Evolutionary conservation across 305 asterid species (phyloP).

Genomic region (Fraxinus angustifolia): DNA sequence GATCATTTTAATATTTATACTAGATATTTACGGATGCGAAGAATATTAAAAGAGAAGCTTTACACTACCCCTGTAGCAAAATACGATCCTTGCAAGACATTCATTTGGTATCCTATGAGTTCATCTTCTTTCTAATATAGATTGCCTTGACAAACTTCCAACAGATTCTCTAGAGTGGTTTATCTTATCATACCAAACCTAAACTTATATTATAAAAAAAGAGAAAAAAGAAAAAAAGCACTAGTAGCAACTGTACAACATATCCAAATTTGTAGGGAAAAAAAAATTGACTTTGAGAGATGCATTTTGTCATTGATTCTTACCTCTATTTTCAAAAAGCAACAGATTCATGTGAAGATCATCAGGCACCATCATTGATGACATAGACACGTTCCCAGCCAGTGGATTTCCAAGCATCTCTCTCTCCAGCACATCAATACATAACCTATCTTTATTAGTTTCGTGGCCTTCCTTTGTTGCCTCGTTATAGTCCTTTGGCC

Average conservation of each 20-base stretch:
- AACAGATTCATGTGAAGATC: slow-evolving; percentile 76
- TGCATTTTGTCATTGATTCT: neutral
- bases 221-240: neutral
- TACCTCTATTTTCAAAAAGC: slow-evolving; percentile 83
- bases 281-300: neutral
- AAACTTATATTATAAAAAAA: too few relatives aligned
- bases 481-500: slow-evolving; percentile 66
- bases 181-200: neutral
- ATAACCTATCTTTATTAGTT: slow-evolving; percentile 54
- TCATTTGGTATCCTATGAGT: neutral
- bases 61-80: neutral
- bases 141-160: neutral
- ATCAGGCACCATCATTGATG: slow-evolving; percentile 61
- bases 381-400: slow-evolving; percentile 42
- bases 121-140: neutral
- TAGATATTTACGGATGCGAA: neutral
- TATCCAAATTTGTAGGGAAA: neutral
- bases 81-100: neutral
- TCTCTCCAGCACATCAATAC: slow-evolving; percentile 68
- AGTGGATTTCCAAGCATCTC: slow-evolving; percentile 64
- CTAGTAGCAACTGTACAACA: neutral
- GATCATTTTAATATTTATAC: neutral
- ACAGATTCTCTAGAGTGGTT: neutral
- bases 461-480: slow-evolving; percentile 56
- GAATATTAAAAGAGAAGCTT: neutral